A percentile compares a stretch with the other conserved stretches of the same genome.
Conservation (phyloP, 495 filamentous ascomycete species). For the Aspergillus homomorphus region DNA sequence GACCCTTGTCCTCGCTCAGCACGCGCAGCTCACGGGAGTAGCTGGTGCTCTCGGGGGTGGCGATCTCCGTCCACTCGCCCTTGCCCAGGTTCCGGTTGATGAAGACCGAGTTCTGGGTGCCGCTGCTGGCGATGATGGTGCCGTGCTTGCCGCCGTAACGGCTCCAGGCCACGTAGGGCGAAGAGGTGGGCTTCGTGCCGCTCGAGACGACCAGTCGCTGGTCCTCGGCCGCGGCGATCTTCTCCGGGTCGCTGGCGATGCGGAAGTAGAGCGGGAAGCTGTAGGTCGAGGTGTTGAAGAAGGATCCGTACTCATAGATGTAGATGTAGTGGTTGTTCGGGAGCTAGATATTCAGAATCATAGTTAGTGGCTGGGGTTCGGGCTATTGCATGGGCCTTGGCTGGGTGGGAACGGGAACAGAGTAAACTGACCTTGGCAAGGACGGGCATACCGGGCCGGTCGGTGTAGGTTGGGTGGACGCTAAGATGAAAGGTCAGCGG, state of each 20-base stretch:
- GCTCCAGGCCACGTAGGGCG: slow-evolving; percentile 55
- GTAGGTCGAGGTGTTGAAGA: slow-evolving; percentile 36
- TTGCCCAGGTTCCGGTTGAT: slow-evolving; percentile 56
- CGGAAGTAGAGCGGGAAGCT: slow-evolving; percentile 59
- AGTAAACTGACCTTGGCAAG: slow-evolving; percentile 37
- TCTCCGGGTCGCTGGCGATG: slow-evolving; percentile 48
- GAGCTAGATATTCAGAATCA: no score
- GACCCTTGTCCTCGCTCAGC: slow-evolving; percentile 29
- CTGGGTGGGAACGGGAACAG: background rate
- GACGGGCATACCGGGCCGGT: slow-evolving; percentile 65
- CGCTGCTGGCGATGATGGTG: slow-evolving; percentile 56
- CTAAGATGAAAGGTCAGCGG: no score
- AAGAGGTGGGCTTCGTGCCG: slow-evolving; percentile 49
- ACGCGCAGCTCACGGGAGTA: slow-evolving; percentile 54
- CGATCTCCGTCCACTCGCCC: slow-evolving; percentile 52
- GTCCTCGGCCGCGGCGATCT: slow-evolving; percentile 44
- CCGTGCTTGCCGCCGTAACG: slow-evolving; percentile 53
- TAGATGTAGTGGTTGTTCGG: slow-evolving; percentile 61
- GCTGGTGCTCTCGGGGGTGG: slow-evolving; percentile 42
- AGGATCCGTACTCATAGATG: slow-evolving; percentile 61
- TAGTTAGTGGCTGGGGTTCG: no score
- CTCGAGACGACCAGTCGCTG: slow-evolving; percentile 44
- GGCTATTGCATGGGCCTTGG: no score
- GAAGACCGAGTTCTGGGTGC: slow-evolving; percentile 51
- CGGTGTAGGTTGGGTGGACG: slow-evolving; percentile 54